Base-by-base conservation (phyloP, 495 filamentous ascomycete genomes). In the Penicillium manginii region DNA sequence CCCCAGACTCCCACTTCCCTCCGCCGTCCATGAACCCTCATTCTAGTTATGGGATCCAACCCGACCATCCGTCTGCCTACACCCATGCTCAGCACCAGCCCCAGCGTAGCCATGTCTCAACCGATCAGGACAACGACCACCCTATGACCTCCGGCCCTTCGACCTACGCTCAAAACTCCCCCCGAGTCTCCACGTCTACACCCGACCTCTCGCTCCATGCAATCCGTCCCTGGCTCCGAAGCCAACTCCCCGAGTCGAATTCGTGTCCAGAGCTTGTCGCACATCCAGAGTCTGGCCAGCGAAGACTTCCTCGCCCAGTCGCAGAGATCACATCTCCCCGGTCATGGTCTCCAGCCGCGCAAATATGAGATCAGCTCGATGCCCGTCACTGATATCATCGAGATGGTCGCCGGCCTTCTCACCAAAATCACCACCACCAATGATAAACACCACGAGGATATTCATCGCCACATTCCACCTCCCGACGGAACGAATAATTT, bases 351-450 rank as follows among this genome's bases (percentile, higher is more conserved):
- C 7, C 71, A 74, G 46, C 74, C 73, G n/a, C 79, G 80, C 54
- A 80, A 83, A 54, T 99, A 96, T 71, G 94, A 98, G 73, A 98
- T 99, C 61, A 97, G 93, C 74, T 89, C 86, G 51, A 99, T 99
- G 94, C 93, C 96, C 50, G 94, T 98, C 60, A 84, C 85, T 51
- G 96, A 99, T 62, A 93, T 99, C 63, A 99, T 99, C 73, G 96
- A 99, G 74, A 99, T 99, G 96, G 96, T 99, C 7, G 94, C 94
- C 5, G 93, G 91, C n/a, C 86, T 99, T 39, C 79, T 99, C 57
- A 97, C 96, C 9, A 98, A 98, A 74, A 99, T 99, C 61, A 97
- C 94, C 5, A 93, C 91, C 2, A 97, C 94, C 52, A 99, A 99
- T 69, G 94, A 99, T 69, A 78, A 86, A 33, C 93, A 97, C 64